These are phyloP conservation scores for Colletotrichum viniferum DNA, from an alignment of 2,329 filamentous ascomycete genomes.

Conservation along the genomic window DNA sequence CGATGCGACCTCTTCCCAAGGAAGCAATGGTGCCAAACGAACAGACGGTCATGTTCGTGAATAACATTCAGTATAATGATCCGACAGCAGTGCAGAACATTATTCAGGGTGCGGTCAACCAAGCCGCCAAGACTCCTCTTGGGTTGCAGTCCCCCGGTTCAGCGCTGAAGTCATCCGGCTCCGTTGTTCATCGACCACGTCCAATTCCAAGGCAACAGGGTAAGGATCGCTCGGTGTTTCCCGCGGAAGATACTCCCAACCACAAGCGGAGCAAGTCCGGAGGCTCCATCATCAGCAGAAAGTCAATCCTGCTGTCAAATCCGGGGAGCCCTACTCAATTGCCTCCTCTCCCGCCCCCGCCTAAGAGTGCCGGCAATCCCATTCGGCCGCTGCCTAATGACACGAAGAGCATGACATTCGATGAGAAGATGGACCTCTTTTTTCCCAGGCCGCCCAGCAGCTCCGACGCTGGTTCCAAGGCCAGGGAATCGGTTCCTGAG, in stretches of 20 bases:
- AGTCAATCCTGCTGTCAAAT: slow-evolving; percentile 47
- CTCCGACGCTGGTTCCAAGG: background rate
- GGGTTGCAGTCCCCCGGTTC: background rate
- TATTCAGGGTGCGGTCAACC: slow-evolving; percentile 46
- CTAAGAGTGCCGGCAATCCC: slow-evolving; percentile 43
- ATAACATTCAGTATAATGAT: slow-evolving; percentile 60
- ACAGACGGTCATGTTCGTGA: slow-evolving; percentile 60
- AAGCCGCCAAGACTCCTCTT: slow-evolving; percentile 25
- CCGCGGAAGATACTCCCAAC: slow-evolving; percentile 44
- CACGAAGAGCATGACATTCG: slow-evolving; percentile 62
- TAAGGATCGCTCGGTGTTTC: slow-evolving; percentile 52
- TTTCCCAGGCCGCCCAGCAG: slow-evolving; percentile 41
- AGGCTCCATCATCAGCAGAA: slow-evolving; percentile 48
- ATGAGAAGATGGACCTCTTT: slow-evolving; percentile 60
- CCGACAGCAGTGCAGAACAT: slow-evolving; percentile 53
- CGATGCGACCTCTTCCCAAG: slow-evolving; percentile 31
- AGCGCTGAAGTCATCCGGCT: slow-evolving; percentile 32
- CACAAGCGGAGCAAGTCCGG: slow-evolving; percentile 56
- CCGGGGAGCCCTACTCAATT: slow-evolving; percentile 53
- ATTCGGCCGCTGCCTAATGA: slow-evolving; percentile 52
- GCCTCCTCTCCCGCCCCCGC: slow-evolving; percentile 55
- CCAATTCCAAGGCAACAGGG: slow-evolving; percentile 57
- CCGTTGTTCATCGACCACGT: slow-evolving; percentile 59
- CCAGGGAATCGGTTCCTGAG: slow-evolving; percentile 43
- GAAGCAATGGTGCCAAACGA: slow-evolving; percentile 34